Evolutionary conservation across 2,329 filamentous ascomycete genomes (phyloP).

Genomic region (Scedosporium boydii): DNA sequence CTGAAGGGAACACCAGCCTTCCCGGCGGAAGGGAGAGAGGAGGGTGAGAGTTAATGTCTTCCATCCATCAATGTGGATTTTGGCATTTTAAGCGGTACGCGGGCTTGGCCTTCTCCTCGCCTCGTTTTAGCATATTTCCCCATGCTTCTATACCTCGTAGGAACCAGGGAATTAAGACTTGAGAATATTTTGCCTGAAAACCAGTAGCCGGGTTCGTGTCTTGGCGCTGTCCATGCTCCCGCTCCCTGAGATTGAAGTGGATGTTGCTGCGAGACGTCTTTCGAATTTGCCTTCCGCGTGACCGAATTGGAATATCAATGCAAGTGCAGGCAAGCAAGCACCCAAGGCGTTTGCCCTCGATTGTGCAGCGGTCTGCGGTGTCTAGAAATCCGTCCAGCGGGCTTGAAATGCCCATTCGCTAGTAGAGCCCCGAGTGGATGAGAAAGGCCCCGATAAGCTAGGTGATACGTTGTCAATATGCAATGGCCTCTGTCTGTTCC

Average conservation of each 20-base stretch:
- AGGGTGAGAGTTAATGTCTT: background rate
- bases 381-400: too few relatives aligned
- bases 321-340: too few relatives aligned
- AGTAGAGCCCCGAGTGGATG: too few relatives aligned
- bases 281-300: background rate
- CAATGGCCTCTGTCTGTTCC: too few relatives aligned
- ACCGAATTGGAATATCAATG: background rate
- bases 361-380: too few relatives aligned
- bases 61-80: background rate
- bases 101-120: background rate
- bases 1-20: too few relatives aligned
- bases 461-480: too few relatives aligned
- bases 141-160: background rate
- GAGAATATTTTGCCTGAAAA: background rate
- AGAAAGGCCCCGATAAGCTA: too few relatives aligned
- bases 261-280: background rate
- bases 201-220: background rate
- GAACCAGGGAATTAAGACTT: background rate
- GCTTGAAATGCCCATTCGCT: too few relatives aligned
- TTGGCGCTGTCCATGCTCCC: background rate
- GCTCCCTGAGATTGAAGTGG: background rate
- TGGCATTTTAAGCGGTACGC: background rate
- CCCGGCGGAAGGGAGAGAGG: background rate
- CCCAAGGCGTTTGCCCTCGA: too few relatives aligned
- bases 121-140: background rate